Conservation (phyloP, 2,329 filamentous ascomycete genomes). For the Fusarium sp. region DNA sequence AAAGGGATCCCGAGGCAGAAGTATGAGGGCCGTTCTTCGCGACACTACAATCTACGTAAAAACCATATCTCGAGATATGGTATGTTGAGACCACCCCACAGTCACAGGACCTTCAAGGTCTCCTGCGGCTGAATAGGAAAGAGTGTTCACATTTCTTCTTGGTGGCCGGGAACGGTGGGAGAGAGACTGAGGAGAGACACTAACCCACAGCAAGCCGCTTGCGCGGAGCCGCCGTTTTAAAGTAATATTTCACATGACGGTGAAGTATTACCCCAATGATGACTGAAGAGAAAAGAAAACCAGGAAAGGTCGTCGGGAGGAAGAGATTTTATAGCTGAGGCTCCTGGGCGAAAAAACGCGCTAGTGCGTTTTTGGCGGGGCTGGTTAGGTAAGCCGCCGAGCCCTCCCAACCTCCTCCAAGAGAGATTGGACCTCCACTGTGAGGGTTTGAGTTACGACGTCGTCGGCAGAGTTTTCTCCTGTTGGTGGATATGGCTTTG, state of each 20-base stretch:
- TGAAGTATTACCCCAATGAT: slow-evolving; percentile 34
- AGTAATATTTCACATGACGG: slow-evolving; percentile 53
- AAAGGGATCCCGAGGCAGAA: neutral
- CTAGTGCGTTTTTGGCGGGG: neutral
- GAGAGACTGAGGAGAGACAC: slow-evolving; percentile 58
- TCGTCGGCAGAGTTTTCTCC: neutral
- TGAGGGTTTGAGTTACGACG: neutral
- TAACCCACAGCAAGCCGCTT: slow-evolving; percentile 68
- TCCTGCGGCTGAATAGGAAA: slow-evolving; percentile 60
- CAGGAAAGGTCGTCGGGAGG: neutral
- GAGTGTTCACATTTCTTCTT: slow-evolving; percentile 60
- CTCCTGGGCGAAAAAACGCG: neutral
- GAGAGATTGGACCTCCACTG: neutral
- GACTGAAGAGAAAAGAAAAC: slow-evolving; percentile 6
- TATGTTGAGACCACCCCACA: slow-evolving; percentile 66
- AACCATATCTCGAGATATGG: slow-evolving; percentile 2
- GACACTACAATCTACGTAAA: neutral
- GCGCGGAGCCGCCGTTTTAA: slow-evolving; percentile 64
- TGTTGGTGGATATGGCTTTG: neutral
- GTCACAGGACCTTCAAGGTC: slow-evolving; percentile 57
- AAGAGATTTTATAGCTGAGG: slow-evolving; percentile 4
- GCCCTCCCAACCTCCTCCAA: neutral
- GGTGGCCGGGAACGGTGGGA: slow-evolving; percentile 69
- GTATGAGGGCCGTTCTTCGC: neutral
- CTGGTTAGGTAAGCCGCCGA: neutral